Evolutionary conservation across 495 filamentous ascomycete genomes (phyloP), one percentile per base, ranked within the genome.

Genomic region (Penicillium pancosmium): DNA sequence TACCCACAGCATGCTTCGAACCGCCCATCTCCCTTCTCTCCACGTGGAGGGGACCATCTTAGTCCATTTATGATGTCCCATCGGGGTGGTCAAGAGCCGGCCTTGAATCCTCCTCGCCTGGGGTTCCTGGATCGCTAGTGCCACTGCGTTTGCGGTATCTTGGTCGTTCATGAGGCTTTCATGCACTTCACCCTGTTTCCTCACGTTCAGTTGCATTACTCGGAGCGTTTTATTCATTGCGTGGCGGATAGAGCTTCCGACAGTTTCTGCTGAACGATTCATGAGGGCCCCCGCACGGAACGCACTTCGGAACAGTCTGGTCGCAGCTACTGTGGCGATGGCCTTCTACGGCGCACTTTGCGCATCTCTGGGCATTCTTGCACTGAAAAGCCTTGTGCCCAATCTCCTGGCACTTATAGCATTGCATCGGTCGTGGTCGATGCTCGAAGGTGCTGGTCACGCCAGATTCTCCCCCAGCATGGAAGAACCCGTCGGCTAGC

Each of bases 251-350:
- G 62, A 68, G 66, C 54, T 60, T 60, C 59, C 60, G 52, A 27
- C 65, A 73, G 44, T 71, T 71, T 48, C 47, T 73, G 60, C 68
- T 73, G 38, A 52, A 71, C 47, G 61, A 73, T 62, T 71, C 59
- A 59, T 71, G 61, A 6, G 67, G 65, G 12, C 70, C 62, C 38
- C 59, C 61, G 12, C 59, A 73, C 33, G 54, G 57, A 49, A 67
- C 56, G 25, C 56, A 73, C 57, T 68, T 73, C 21, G 53, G 60
- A 49, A 71, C 60, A 33, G 21, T 41, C 40, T 49, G 54, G 12
- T 65, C 11, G 43, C 56, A 73, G 52, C 43, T 31, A 53, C 62
- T 69, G 36, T 74, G 56, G 50, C 46, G 59, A 55, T 74, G 61
- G 44, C 63, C 66, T 38, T 68, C 54, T 38, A 49, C 21, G 43